Evolutionary conservation across 768 basidiomycete species (phyloP), one percentile per base, ranked within the genome.

Genomic region (Roridomyces roridus): DNA sequence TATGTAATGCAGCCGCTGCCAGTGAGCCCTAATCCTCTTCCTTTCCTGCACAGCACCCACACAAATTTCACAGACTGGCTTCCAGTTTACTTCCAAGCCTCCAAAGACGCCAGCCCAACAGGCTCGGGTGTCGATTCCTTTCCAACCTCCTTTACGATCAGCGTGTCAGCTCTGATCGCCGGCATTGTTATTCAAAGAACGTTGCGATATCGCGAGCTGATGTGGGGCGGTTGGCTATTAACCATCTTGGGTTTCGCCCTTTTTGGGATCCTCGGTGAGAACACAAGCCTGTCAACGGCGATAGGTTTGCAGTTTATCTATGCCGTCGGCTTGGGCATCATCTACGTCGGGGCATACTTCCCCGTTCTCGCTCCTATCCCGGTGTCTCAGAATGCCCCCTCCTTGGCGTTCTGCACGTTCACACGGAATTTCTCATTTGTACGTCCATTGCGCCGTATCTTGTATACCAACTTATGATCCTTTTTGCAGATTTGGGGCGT

Each of bases 341-440:
- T 68, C 5, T 62, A 57, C 43, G 36, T 61, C 24, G 46, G 55
- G 7, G 70, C 65, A 1, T 72, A 72, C 45, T 84, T 82, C 59
- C 74, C 82, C 0, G 72, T 84, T 37, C 74, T 81, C 10, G 79
- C 82, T 0, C 78, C n/a, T n/a, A n/a, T n/a, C n/a, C n/a, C n/a
- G n/a, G n/a, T n/a, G n/a, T n/a, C n/a, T n/a, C n/a, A n/a, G 7
- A 80, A 75, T 45, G 81, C 79, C 10, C 66, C 70, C 5, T 80
- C 83, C 0, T 69, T 84, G 11, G 74, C 78, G 1, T 77, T 80
- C 63, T 74, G 76, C 48, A 68, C 67, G 14, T 79, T 79, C 59
- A 44, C 68, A 5, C 72, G 79, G 6, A 58, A 66, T 2, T 77
- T 77, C 42, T 69, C 73, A 2, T 65, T 71, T 42, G 78, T 76